A percentile compares a stretch with the other conserved stretches of the same genome.
Conservation (phyloP, 2,329 filamentous ascomycete genomes). For the Blastomyces parvus region DNA sequence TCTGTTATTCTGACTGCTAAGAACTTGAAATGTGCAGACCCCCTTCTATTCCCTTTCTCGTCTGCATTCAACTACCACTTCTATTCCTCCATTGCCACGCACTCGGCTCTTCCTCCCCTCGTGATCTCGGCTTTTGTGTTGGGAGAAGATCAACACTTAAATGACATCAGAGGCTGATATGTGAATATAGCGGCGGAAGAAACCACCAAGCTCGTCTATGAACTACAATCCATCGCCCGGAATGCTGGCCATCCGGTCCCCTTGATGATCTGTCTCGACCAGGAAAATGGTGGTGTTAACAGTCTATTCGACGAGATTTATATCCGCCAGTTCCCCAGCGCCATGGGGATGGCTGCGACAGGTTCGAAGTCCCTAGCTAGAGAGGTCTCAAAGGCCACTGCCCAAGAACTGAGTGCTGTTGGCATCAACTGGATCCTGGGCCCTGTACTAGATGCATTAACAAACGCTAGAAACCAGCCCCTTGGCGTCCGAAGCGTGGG, state of each 20-base stretch:
- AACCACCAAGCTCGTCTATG: conserved; percentile 76
- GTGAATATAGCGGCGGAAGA: conserved; percentile 67
- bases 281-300: conserved; percentile 97
- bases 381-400: conserved; percentile 84
- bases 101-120: background rate
- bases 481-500: conserved; percentile 81
- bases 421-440: conserved; percentile 95
- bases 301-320: conserved; percentile 92
- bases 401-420: conserved; percentile 81
- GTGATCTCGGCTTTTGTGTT: background rate
- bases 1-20: conserved; percentile 63
- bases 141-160: background rate
- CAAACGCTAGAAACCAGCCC: conserved; percentile 83
- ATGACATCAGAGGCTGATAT: conserved; percentile 23
- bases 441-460: conserved; percentile 85
- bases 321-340: conserved; percentile 91
- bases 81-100: conserved; percentile 8
- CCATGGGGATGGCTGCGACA: conserved; percentile 93
- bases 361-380: conserved; percentile 78
- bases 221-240: conserved; percentile 85
- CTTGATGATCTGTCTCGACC: conserved; percentile 81
- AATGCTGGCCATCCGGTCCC: conserved; percentile 84
- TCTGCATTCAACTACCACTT: background rate
- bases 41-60: conserved; percentile 31
- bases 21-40: conserved; percentile 50